Evolutionary conservation across 1,139 yeast species (phyloP), one percentile per base, ranked within the genome.

Genomic region (Casaregolazyma suthepensis): DNA sequence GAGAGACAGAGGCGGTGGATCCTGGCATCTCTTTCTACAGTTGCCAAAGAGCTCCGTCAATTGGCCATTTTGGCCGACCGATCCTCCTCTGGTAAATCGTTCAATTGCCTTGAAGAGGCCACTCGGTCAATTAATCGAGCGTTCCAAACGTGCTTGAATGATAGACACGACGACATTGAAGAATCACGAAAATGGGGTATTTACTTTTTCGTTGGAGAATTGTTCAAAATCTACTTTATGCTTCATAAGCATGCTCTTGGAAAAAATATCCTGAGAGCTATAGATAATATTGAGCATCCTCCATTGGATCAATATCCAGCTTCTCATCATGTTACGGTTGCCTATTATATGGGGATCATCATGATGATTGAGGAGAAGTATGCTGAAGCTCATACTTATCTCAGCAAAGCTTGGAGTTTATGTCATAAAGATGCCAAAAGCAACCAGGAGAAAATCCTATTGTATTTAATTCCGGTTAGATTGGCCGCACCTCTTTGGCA

Each of bases 81-180:
- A 40, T 20, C 47, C 10, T 18, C 40, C n/a, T 26, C n/a, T 9
- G 31, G 31, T 5, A 26, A 26, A 26, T 5, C 31, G 12, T 47
- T 49, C 29, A 40, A n/a, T 13, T 60, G 37, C 65, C 64, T 56
- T 87, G 91, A 89, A 5, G 79, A 73, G 54, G 80, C 85, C 2
- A 66, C 75, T 0, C 58, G 74, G 66, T 67, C 76, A 5, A 71
- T 89, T 56, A 90, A 89, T 68, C 77, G 82, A 56, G 81, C 93
- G 6, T 86, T 90, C 69, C 87, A 86, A 57, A 68, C 87, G 3
- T 86, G 96, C 59, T 73, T 90, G 44, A 88, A 87, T 59, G 97
- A 91, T 69, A 79, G 93, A 57, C 83, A 82, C 55, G 74, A 78
- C 15, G 83, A 80, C 48, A 57, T 73, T 43, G 59, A 56, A 1